These are phyloP conservation scores for Podospora bellae-mahoneyi DNA, from an alignment of 495 filamentous ascomycete genomes.

Conservation along the genomic window DNA sequence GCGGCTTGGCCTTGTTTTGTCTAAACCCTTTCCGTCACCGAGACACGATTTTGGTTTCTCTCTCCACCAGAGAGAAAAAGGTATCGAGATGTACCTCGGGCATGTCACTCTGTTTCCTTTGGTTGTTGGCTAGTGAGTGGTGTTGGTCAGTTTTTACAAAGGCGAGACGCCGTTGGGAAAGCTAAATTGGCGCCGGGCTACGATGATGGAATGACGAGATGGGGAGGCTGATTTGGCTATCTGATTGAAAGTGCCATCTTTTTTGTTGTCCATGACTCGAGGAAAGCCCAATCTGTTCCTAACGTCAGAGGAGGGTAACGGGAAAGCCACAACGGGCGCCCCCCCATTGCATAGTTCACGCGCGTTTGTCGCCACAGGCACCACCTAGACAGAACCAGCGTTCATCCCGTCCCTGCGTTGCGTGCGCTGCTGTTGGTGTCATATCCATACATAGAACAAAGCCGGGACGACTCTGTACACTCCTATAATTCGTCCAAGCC, in stretches of 20 bases:
- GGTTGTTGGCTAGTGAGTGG: too few relatives aligned
- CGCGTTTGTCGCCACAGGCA: neutral
- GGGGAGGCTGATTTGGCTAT: too few relatives aligned
- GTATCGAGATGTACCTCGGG: neutral
- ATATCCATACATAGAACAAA: neutral
- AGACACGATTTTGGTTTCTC: neutral
- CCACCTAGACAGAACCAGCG: neutral
- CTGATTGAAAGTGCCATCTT: too few relatives aligned
- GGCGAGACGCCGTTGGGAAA: neutral
- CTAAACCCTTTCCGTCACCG: conserved; percentile 19
- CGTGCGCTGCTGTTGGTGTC: neutral
- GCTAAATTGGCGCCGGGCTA: too few relatives aligned
- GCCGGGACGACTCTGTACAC: neutral
- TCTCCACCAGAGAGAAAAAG: neutral
- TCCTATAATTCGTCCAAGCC: neutral
- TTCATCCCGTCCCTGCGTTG: neutral
- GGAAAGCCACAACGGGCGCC: too few relatives aligned
- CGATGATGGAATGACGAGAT: too few relatives aligned
- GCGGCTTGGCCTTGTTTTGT: conserved; percentile 14
- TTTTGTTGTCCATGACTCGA: too few relatives aligned
- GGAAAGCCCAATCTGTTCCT: too few relatives aligned
- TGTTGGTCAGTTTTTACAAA: neutral
- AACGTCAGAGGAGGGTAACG: too few relatives aligned
- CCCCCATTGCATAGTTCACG: too few relatives aligned
- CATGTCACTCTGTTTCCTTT: neutral